A percentile compares a stretch with the other conserved stretches of the same genome.
Evolutionary conservation across 2,329 filamentous ascomycete species (phyloP).

Genomic region (Fusarium illudens): DNA sequence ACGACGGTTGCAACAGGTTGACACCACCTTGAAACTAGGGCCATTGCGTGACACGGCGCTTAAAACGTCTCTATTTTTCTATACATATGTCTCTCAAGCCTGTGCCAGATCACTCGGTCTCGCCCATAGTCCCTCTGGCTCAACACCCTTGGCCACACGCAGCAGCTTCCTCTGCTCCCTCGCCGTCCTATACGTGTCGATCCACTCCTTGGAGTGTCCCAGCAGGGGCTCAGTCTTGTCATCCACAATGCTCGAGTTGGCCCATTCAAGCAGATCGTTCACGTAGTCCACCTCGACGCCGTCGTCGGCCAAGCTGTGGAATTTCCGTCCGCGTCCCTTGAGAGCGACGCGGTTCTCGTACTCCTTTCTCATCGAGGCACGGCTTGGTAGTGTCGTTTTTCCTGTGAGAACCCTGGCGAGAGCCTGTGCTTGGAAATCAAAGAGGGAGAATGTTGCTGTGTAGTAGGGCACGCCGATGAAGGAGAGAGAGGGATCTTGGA

Average conservation of each 20-base stretch:
- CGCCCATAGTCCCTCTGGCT: conserved; percentile 27
- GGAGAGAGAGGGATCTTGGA: conserved; percentile 68
- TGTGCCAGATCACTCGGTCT: conserved; percentile 8
- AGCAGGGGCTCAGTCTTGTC: conserved; percentile 6
- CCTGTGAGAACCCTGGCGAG: conserved; percentile 66
- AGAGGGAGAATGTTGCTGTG: conserved; percentile 72
- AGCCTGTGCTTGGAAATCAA: conserved; percentile 73
- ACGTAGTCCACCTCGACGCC: conserved; percentile 38
- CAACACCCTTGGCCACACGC: conserved; percentile 6
- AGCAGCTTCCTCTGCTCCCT: conserved; percentile 24
- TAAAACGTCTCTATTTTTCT: background rate
- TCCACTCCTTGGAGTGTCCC: conserved; percentile 28
- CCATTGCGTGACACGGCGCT: background rate
- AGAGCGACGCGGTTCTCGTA: conserved; percentile 35
- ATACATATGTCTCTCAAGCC: background rate
- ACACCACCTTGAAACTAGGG: background rate
- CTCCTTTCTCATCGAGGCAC: conserved; percentile 16
- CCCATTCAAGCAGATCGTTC: conserved; percentile 34
- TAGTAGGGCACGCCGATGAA: conserved; percentile 74
- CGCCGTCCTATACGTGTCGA: conserved; percentile 18
- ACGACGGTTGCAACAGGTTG: background rate
- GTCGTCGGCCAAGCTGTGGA: conserved; percentile 38
- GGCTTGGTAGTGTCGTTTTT: conserved; percentile 41
- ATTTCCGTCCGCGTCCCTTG: conserved; percentile 34
- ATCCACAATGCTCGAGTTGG: conserved; percentile 22